These are phyloP conservation scores for Trametes cinnabarina DNA, from an alignment of 768 basidiomycete species.

Conservation along the genomic window DNA sequence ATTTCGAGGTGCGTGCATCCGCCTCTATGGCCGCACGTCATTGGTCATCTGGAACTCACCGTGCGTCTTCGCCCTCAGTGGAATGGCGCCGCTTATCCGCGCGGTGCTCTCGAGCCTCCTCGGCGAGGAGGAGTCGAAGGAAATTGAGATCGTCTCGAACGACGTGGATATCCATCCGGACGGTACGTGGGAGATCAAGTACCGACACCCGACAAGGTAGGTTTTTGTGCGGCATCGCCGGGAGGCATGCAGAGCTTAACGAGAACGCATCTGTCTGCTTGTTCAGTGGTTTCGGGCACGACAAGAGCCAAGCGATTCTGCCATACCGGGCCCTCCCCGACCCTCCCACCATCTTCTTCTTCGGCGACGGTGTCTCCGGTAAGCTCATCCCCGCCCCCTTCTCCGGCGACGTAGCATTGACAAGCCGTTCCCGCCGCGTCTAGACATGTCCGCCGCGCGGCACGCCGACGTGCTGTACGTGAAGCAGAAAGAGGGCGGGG, in stretches of 20 bases:
- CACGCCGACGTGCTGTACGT: slow-evolving; percentile 96
- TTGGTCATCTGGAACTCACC: neutral
- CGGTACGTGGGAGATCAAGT: slow-evolving; percentile 79
- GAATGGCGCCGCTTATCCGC: slow-evolving; percentile 92
- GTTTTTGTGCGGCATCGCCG: slow-evolving; percentile 3
- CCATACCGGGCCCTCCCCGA: slow-evolving; percentile 74
- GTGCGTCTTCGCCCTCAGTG: slow-evolving; percentile 43
- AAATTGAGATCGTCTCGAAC: slow-evolving; percentile 94
- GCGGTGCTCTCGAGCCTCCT: slow-evolving; percentile 84
- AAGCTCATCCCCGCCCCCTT: slow-evolving; percentile 19
- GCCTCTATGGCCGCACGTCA: neutral
- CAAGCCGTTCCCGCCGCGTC: too few species aligned
- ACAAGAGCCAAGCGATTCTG: slow-evolving; percentile 92
- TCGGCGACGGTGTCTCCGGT: slow-evolving; percentile 97
- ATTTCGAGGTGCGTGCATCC: slow-evolving; percentile 70
- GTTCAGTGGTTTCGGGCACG: slow-evolving; percentile 82
- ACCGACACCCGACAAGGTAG: slow-evolving; percentile 84
- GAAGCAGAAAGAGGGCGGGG: slow-evolving; percentile 72
- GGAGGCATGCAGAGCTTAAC: neutral
- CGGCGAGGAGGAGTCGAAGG: slow-evolving; percentile 64
- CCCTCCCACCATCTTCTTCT: slow-evolving; percentile 89
- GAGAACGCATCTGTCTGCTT: neutral
- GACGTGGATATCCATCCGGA: slow-evolving; percentile 66
- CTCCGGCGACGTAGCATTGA: neutral
- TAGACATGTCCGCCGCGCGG: slow-evolving; percentile 88